Evolutionary conservation across 805 yeast species (phyloP).

Genomic region (Pichia deserticola): DNA sequence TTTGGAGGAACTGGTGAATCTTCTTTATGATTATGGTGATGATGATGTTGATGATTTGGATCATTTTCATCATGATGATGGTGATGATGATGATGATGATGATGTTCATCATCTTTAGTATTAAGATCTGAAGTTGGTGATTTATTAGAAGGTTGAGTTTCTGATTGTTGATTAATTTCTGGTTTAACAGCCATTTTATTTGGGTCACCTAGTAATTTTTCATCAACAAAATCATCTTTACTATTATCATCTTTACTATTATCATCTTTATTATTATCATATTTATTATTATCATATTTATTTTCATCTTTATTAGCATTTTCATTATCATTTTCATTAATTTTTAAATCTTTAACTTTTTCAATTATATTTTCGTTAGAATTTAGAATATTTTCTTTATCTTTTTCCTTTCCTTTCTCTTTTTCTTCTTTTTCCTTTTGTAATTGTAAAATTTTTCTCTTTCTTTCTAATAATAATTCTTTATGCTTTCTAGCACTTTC

Average conservation of each 20-base stretch:
- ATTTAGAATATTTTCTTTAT: not conserved
- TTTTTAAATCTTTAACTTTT: constrained; percentile 6
- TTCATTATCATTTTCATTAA: not conserved
- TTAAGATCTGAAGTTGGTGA: not conserved
- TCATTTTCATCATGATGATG: constrained; percentile 5
- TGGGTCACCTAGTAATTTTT: constrained; percentile 23
- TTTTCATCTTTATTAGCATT: not conserved
- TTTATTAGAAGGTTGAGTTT: not conserved
- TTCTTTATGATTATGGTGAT: too few relatives aligned
- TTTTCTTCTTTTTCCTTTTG: constrained; percentile 19
- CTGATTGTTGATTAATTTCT: not conserved
- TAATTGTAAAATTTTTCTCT: constrained; percentile 35
- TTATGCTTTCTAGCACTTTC: constrained; percentile 70
- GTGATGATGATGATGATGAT: constrained; percentile 27
- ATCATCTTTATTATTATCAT: not conserved
- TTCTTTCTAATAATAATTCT: constrained; percentile 51
- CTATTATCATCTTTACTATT: not conserved
- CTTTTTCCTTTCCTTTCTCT: constrained; percentile 7
- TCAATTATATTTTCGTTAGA: constrained; percentile 1
- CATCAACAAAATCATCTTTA: not conserved
- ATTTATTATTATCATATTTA: not conserved
- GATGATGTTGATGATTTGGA: too few relatives aligned
- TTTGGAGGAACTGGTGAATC: too few relatives aligned
- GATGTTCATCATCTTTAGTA: constrained; percentile 6
- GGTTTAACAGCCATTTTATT: constrained; percentile 15